Percentiles rank a stretch among this genome's conserved stretches.
phyloP scores from a whole-genome alignment of 2,329 filamentous ascomycete genomes.

The Botryotinia narcissicola region DNA sequence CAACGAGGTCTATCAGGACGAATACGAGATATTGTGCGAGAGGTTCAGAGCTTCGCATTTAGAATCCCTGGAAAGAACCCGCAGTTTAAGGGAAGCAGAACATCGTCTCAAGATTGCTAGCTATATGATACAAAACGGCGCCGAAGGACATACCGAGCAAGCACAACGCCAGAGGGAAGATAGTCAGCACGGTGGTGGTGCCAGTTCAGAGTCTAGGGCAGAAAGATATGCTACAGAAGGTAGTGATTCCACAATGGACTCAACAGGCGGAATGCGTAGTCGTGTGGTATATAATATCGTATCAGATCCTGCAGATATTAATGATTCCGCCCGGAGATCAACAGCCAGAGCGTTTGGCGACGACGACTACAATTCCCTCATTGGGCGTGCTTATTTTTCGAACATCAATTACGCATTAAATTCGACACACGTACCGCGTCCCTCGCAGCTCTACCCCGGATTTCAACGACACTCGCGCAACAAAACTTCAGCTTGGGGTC shows the following conservation, averaged over 20 bases:
- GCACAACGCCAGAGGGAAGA: too few species aligned
- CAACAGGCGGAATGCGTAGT: neutral
- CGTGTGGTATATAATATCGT: neutral
- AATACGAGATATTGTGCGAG: neutral
- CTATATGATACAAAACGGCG: neutral
- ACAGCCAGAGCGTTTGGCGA: neutral
- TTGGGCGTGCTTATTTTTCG: neutral
- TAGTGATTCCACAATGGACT: neutral
- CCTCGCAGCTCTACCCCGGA: neutral
- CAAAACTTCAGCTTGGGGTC: neutral
- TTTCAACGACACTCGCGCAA: neutral
- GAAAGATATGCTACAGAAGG: too few species aligned
- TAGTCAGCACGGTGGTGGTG: too few species aligned
- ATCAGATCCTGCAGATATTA: neutral
- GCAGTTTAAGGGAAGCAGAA: neutral
- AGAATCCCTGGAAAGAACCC: neutral
- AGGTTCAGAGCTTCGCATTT: neutral
- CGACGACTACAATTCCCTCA: neutral
- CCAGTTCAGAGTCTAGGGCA: too few species aligned
- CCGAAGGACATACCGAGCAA: neutral
- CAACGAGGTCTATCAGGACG: neutral
- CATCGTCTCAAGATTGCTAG: neutral
- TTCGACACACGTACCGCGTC: neutral
- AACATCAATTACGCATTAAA: too few species aligned
- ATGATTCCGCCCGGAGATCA: neutral